These are phyloP conservation scores for Gentiana dahurica DNA, from an alignment of 257 asterid genomes.

Conservation along the genomic window DNA sequence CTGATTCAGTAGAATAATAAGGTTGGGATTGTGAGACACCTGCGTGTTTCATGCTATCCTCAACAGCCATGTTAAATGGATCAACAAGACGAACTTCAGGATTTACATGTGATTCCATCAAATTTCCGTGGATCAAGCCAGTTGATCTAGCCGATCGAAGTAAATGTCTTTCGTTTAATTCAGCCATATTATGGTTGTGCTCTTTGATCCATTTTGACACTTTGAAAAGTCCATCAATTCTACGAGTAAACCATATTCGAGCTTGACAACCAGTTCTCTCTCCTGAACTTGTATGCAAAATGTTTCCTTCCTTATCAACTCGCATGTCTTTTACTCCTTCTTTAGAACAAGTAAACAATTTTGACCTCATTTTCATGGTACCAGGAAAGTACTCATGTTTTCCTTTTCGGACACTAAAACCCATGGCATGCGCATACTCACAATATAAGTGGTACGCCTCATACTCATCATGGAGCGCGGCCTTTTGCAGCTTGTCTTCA, in stretches of 20 bases:
- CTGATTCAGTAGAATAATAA: too few species aligned
- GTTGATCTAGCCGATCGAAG: slow-evolving; percentile 56
- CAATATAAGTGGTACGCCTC: slow-evolving; percentile 70
- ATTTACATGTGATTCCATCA: too few species aligned
- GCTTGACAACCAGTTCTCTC: slow-evolving; percentile 72
- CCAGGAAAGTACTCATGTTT: slow-evolving; percentile 68
- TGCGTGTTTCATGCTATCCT: too few species aligned
- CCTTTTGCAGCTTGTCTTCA: too few species aligned
- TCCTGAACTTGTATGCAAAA: slow-evolving; percentile 37
- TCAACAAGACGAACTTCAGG: too few species aligned
- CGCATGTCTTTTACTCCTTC: slow-evolving; percentile 27
- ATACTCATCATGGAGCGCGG: slow-evolving; percentile 34
- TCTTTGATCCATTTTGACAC: too few species aligned
- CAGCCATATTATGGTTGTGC: slow-evolving; percentile 38
- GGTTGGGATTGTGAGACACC: too few species aligned
- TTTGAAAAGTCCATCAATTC: slow-evolving; percentile 35
- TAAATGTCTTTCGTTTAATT: slow-evolving; percentile 40
- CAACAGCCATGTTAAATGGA: too few species aligned
- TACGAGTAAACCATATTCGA: slow-evolving; percentile 50
- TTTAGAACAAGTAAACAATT: slow-evolving; percentile 57
- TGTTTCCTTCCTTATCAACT: slow-evolving; percentile 31
- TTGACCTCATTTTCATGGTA: slow-evolving; percentile 47
- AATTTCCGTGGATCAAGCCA: neutral
- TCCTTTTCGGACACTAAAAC: slow-evolving; percentile 61
- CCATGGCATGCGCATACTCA: slow-evolving; percentile 57